Evolutionary conservation across 2,329 filamentous ascomycete genomes (phyloP), one percentile per base, ranked within the genome.

Genomic region (Hymenoscyphus occultus): DNA sequence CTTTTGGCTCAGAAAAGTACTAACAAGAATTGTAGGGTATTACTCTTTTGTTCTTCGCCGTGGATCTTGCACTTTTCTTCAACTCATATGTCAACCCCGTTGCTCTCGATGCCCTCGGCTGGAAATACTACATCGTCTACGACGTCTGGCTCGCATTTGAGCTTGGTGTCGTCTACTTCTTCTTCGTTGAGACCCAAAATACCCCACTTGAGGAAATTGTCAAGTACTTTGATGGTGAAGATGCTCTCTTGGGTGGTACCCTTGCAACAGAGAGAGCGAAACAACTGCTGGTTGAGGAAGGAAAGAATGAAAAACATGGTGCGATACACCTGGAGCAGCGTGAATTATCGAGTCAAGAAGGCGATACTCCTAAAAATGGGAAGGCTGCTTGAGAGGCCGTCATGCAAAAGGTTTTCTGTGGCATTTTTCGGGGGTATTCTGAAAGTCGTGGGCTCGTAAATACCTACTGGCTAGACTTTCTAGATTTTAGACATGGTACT

Each of bases 11-110:
- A 5, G 22, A 48, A 9, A 48, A 22, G 5, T 48, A 19, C n/a
- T 48, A 48, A 48, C n/a, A 48, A 19, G 5, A 48, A 22, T 22
- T 48, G 19, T 10, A 77, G 67, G 78, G 68, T 72, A 75, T 71
- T 67, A 77, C 78, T 14, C 68, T 82, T 66, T 77, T 80, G 75
- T 80, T 80, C 71, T 72, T 80, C 56, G 77, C 78, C 62, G 77
- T 81, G 64, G 78, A 80, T 68, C 70, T 78, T 39, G 79, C 80
- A 1, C 76, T 81, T 10, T 80, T 81, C 75, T 80, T 81, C 76
- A 78, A 77, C 64, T 73, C 75, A 28, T 78, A 77, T 69, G 77
- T 80, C 63, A 81, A 80, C 60, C 79, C 79, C 2, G 75, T 81
- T 32, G 79, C 77, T 5, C 72, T 80, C 28, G 70, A 74, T 1